Evolutionary conservation across 192 early-diverging fungal species (phyloP).

Genomic region (Phlyctochytrium arcticum): DNA sequence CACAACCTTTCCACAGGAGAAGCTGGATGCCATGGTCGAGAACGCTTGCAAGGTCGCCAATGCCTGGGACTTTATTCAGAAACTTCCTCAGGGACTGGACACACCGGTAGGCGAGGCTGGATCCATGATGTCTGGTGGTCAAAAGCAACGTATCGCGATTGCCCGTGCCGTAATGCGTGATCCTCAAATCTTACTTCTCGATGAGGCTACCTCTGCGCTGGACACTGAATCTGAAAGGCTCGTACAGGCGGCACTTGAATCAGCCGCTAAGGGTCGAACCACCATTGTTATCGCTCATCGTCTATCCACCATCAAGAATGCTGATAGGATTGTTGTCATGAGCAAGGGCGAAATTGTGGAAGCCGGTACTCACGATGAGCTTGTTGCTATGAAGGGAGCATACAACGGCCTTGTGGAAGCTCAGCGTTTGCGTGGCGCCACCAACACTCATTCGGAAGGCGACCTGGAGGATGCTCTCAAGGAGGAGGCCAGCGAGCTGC

Average conservation of each 20-base stretch:
- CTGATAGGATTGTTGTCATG: constrained; percentile 80
- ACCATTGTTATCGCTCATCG: constrained; percentile 92
- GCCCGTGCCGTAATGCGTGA: constrained; percentile 83
- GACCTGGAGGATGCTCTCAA: background rate
- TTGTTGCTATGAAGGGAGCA: constrained; percentile 52
- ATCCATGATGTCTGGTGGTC: constrained; percentile 16
- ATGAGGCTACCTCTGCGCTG: constrained; percentile 54
- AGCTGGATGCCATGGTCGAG: constrained; percentile 36
- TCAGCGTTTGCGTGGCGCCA: constrained; percentile 14
- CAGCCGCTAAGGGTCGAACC: constrained; percentile 57
- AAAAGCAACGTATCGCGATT: constrained; percentile 87
- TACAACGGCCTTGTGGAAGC: constrained; percentile 69
- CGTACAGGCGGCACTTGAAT: constrained; percentile 48
- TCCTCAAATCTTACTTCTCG: constrained; percentile 70
- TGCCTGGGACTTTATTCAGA: constrained; percentile 77
- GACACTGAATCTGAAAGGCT: constrained; percentile 51
- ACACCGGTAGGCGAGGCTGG: constrained; percentile 67
- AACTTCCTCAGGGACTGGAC: constrained; percentile 75
- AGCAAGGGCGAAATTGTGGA: constrained; percentile 55
- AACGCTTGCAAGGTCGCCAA: constrained; percentile 55
- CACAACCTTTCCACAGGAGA: constrained; percentile 44
- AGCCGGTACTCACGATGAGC: constrained; percentile 76
- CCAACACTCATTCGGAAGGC: background rate
- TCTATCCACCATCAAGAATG: constrained; percentile 81
- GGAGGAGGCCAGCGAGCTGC: constrained; percentile 6